Conservation (phyloP, 202 grass and related monocot genomes). For the Elaeis oleifera region DNA sequence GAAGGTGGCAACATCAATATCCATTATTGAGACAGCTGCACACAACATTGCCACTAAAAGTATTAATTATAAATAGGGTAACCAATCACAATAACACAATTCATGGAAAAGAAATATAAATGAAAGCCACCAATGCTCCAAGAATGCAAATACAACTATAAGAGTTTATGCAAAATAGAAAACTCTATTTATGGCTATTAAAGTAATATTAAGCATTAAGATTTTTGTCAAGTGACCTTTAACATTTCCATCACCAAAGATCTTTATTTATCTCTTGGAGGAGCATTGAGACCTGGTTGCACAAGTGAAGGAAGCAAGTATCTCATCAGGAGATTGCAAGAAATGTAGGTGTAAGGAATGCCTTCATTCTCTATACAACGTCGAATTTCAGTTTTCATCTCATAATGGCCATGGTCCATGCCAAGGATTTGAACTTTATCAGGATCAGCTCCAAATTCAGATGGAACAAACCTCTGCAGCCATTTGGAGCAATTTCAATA, state of each 20-base stretch:
- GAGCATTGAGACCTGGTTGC: slow-evolving; percentile 68
- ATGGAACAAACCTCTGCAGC: slow-evolving; percentile 77
- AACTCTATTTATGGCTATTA: neutral
- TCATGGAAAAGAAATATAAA: too few species aligned
- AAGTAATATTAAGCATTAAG: neutral
- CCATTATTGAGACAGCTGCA: slow-evolving; percentile 68
- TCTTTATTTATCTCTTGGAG: slow-evolving; percentile 70
- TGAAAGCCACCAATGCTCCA: too few species aligned
- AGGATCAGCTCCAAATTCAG: slow-evolving; percentile 78
- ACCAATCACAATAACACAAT: too few species aligned
- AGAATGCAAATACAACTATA: too few species aligned
- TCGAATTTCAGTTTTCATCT: slow-evolving; percentile 66
- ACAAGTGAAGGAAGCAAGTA: slow-evolving; percentile 81
- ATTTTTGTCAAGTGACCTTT: slow-evolving; percentile 38
- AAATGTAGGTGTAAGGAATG: slow-evolving; percentile 85
- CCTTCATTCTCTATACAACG: slow-evolving; percentile 52
- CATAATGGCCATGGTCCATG: slow-evolving; percentile 80
- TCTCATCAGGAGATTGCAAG: slow-evolving; percentile 88
- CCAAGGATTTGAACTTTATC: slow-evolving; percentile 61
- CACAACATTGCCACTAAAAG: slow-evolving; percentile 12
- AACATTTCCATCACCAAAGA: slow-evolving; percentile 69
- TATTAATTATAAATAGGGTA: too few species aligned
- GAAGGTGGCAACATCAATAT: slow-evolving; percentile 66
- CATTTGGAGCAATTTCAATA: slow-evolving; percentile 1
- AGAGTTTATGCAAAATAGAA: too few species aligned